Percentiles rank a stretch among this genome's conserved stretches.
These are phyloP conservation scores for Plenodomus tracheiphilus DNA, from an alignment of 2,329 filamentous ascomycete species.

Conservation along the genomic window DNA sequence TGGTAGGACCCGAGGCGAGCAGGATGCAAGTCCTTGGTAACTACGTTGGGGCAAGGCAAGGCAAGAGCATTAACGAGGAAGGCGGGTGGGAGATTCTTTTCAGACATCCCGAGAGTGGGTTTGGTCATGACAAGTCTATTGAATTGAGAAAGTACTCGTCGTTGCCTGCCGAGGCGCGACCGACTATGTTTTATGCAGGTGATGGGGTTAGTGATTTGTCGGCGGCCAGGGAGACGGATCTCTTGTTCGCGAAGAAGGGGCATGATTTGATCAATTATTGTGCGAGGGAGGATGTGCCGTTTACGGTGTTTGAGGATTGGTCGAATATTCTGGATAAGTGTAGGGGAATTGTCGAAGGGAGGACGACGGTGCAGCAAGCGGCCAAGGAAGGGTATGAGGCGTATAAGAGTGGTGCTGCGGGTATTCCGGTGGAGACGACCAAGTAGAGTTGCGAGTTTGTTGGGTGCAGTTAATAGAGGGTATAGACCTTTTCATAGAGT, in stretches of 20 bases:
- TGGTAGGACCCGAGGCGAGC: slow-evolving; percentile 76
- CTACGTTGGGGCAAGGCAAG: slow-evolving; percentile 68
- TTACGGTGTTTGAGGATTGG: slow-evolving; percentile 87
- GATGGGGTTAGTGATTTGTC: slow-evolving; percentile 43
- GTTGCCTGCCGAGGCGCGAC: slow-evolving; percentile 68
- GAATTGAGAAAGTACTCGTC: slow-evolving; percentile 86
- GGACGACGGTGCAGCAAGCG: slow-evolving; percentile 70
- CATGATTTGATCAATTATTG: slow-evolving; percentile 88
- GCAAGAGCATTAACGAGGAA: slow-evolving; percentile 78
- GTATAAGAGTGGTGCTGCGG: slow-evolving; percentile 52
- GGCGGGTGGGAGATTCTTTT: slow-evolving; percentile 87
- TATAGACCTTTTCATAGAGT: background rate
- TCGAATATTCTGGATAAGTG: slow-evolving; percentile 74
- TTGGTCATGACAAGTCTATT: slow-evolving; percentile 96
- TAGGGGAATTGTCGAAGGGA: slow-evolving; percentile 74
- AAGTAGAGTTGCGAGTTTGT: slow-evolving; percentile 14
- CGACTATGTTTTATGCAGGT: slow-evolving; percentile 90
- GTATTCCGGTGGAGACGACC: slow-evolving; percentile 21
- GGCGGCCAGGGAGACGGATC: slow-evolving; percentile 87
- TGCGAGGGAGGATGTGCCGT: slow-evolving; percentile 80
- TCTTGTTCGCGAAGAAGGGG: slow-evolving; percentile 91
- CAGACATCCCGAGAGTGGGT: slow-evolving; percentile 78
- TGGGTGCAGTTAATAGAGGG: background rate
- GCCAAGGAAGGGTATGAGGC: slow-evolving; percentile 58
- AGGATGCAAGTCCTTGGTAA: slow-evolving; percentile 93